phyloP scores from a whole-genome alignment of 2,329 filamentous ascomycete species.

The Cadophora gregata region DNA sequence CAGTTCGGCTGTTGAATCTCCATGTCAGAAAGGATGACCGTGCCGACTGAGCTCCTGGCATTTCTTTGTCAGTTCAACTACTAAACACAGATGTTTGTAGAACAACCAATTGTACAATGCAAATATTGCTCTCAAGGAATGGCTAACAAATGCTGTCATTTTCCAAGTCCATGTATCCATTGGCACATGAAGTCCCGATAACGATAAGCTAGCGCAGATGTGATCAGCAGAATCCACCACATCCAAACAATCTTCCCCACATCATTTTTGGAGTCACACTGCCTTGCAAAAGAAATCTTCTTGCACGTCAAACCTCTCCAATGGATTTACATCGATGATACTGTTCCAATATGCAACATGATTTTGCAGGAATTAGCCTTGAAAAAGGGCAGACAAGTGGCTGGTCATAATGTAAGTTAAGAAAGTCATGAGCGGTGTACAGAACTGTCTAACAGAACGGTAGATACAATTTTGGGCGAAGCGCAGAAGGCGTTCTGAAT shows the following conservation, averaged over 20 bases:
- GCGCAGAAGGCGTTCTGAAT: slow-evolving; percentile 22
- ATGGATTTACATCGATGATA: slow-evolving; percentile 27
- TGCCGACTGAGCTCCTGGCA: neutral
- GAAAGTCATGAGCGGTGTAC: slow-evolving; percentile 22
- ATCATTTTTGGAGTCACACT: slow-evolving; percentile 13
- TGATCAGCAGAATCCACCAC: slow-evolving; percentile 17
- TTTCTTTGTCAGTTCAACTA: slow-evolving; percentile 5
- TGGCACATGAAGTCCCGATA: slow-evolving; percentile 10
- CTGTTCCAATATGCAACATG: slow-evolving; percentile 44
- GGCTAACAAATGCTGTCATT: neutral
- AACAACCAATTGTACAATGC: neutral
- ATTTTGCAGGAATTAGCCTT: slow-evolving; percentile 42
- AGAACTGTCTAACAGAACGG: slow-evolving; percentile 25
- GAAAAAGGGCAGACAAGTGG: slow-evolving; percentile 43
- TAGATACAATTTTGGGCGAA: slow-evolving; percentile 41
- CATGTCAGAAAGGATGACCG: neutral
- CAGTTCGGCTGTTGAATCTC: slow-evolving; percentile 9
- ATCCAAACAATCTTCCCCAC: slow-evolving; percentile 21
- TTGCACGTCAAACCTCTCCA: slow-evolving; percentile 17
- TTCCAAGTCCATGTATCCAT: slow-evolving; percentile 6
- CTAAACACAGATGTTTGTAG: neutral
- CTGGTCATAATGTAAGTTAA: slow-evolving; percentile 44
- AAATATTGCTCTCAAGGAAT: neutral
- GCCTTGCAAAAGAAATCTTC: slow-evolving; percentile 22
- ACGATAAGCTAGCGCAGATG: slow-evolving; percentile 20